phyloP scores from a whole-genome alignment of 192 early-diverging fungal species.

The Entomortierella lignicola region DNA sequence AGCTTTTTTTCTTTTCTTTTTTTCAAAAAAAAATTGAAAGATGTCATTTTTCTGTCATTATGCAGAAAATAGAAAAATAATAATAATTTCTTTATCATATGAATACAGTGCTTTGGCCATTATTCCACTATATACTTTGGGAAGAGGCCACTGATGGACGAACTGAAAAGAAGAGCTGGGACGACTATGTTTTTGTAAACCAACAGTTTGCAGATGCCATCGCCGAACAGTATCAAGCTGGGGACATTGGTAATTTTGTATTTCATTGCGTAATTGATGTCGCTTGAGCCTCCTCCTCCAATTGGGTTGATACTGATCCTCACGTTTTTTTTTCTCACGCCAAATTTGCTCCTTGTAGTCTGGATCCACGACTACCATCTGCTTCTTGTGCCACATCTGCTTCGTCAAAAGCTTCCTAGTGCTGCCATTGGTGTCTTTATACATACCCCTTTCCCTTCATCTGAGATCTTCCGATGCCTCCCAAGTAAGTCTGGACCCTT shows the following conservation, averaged over 20 bases:
- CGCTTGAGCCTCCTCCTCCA: neutral
- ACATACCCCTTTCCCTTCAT: constrained; percentile 96
- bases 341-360: constrained; percentile 55
- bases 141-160: constrained; percentile 75
- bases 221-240: constrained; percentile 74
- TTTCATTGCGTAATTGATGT: neutral
- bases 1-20: constrained; percentile 5
- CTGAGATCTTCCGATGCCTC: constrained; percentile 95
- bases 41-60: constrained; percentile 28
- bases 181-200: constrained; percentile 86
- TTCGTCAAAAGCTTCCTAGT: constrained; percentile 81
- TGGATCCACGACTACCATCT: constrained; percentile 99
- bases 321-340: constrained; percentile 11
- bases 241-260: constrained; percentile 76
- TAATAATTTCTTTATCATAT: neutral
- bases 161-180: constrained; percentile 76
- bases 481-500: constrained; percentile 61
- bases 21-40: constrained; percentile 2
- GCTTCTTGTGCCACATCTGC: constrained; percentile 89
- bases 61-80: neutral
- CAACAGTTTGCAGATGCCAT: constrained; percentile 80
- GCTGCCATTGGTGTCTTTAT: constrained; percentile 95
- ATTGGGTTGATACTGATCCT: neutral
- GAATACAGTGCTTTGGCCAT: constrained; percentile 96
- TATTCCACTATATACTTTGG: constrained; percentile 96